Evolutionary conservation across 371 early-diverging fungal genomes (phyloP).

Genomic region (Coemansia sp.): DNA sequence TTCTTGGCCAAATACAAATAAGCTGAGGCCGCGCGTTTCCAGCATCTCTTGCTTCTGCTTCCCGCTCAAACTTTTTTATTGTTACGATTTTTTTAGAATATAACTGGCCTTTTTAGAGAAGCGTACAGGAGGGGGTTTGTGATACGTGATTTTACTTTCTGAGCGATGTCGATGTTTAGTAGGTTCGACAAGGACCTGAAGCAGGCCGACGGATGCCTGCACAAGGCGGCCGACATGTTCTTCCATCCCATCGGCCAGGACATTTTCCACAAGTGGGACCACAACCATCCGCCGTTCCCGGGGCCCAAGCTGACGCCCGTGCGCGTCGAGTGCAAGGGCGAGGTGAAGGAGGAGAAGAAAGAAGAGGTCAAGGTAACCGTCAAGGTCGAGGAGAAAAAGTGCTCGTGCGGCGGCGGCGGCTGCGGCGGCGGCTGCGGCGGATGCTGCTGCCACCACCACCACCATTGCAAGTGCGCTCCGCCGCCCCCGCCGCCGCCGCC

Average conservation of each 20-base stretch:
- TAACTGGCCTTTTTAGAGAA: not conserved
- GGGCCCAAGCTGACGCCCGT: conserved; percentile 45
- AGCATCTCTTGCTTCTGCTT: not conserved
- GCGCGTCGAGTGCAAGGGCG: conserved; percentile 41
- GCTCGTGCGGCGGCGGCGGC: conserved; percentile 5
- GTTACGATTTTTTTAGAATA: not conserved
- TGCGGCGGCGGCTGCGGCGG: conserved; percentile 4
- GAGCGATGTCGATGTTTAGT: conserved; percentile 49
- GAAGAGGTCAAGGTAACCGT: conserved; percentile 20
- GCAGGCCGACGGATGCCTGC: conserved; percentile 48
- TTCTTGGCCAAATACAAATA: too few species aligned
- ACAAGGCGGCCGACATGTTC: conserved; percentile 52
- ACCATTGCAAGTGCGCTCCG: conserved; percentile 35
- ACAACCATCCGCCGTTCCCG: conserved; percentile 50
- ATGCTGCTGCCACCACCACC: conserved; percentile 10
- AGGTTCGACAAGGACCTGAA: conserved; percentile 51
- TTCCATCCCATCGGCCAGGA: conserved; percentile 50
- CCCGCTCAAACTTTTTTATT: not conserved
- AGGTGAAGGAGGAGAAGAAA: conserved; percentile 22
- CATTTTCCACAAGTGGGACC: conserved; percentile 51
- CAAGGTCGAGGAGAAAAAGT: conserved; percentile 22
- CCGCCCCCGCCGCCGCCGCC: conserved; percentile 30
- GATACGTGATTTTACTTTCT: not conserved
- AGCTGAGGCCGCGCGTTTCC: too few species aligned
- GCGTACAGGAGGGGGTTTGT: not conserved